Percentiles rank a stretch among this genome's conserved stretches.
Conservation (phyloP, 345 rosid species). For the Durio zibethinus region DNA sequence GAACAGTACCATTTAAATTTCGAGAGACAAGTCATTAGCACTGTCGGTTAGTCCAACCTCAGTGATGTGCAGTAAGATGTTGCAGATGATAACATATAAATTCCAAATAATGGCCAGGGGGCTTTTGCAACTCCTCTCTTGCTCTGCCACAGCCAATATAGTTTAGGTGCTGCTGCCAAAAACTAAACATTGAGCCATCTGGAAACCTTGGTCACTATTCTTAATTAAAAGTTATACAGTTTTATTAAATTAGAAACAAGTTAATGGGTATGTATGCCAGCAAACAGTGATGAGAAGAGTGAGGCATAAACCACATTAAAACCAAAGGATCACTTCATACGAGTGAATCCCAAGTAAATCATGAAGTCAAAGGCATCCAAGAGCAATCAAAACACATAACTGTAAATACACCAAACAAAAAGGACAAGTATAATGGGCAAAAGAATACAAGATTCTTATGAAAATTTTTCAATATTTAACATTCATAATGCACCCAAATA, state of each 20-base stretch:
- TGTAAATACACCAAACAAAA: background rate
- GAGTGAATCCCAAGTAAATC: background rate
- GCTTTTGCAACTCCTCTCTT: background rate
- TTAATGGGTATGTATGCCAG: background rate
- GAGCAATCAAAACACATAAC: background rate
- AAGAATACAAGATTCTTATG: background rate
- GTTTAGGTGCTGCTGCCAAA: background rate
- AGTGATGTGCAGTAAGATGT: background rate
- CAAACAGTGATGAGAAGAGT: background rate
- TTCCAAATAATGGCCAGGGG: background rate
- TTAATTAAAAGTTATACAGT: background rate
- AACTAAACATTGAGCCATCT: background rate
- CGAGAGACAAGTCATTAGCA: background rate
- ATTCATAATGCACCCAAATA: background rate
- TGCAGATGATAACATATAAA: background rate
- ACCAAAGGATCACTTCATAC: background rate
- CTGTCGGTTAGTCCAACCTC: background rate
- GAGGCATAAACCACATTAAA: background rate
- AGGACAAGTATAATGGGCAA: background rate
- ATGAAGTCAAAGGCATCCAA: background rate
- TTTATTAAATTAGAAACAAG: slow-evolving; percentile 4
- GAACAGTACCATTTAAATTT: background rate
- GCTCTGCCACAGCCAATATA: background rate
- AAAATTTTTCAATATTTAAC: background rate
- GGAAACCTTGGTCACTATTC: background rate